phyloP scores from a whole-genome alignment of 2,329 filamentous ascomycete genomes.

The Talaromyces islandicus region DNA sequence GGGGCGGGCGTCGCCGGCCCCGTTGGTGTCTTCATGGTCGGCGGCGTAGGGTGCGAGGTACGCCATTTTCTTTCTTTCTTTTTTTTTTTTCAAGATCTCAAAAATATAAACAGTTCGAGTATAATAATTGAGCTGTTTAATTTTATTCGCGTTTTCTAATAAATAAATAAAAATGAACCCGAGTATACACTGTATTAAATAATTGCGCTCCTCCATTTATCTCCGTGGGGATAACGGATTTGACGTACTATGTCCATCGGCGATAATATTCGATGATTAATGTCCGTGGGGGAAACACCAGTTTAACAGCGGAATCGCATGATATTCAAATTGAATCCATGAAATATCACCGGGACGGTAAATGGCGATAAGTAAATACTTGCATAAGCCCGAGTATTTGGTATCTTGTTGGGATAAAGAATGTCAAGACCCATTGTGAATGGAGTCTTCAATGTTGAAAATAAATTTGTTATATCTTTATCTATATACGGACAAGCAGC shows the following conservation, averaged over 20 bases:
- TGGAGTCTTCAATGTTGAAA: not conserved
- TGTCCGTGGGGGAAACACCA: not conserved
- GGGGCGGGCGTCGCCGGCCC: conserved; percentile 6
- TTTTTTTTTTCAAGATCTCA: not conserved
- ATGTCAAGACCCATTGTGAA: too few species aligned
- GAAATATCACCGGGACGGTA: too few species aligned
- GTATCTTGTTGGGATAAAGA: too few species aligned
- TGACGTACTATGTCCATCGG: not conserved
- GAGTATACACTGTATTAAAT: not conserved
- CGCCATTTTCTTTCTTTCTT: not conserved
- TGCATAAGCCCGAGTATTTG: too few species aligned
- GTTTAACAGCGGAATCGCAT: not conserved
- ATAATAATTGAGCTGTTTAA: not conserved
- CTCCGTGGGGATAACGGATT: not conserved
- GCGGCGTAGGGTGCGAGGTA: conserved; percentile 6
- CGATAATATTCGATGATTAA: not conserved
- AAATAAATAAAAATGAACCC: too few species aligned
- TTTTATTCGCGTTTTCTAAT: not conserved
- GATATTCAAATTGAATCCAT: too few species aligned
- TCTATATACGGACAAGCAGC: not conserved
- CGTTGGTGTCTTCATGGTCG: conserved; percentile 6
- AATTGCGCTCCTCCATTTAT: not conserved
- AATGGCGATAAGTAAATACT: not conserved
- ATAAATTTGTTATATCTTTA: not conserved
- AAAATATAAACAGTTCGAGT: not conserved